Percentiles rank a stretch among this genome's conserved stretches.
phyloP scores from a whole-genome alignment of 164 flowering plant species.

The Macadamia tetraphylla region DNA sequence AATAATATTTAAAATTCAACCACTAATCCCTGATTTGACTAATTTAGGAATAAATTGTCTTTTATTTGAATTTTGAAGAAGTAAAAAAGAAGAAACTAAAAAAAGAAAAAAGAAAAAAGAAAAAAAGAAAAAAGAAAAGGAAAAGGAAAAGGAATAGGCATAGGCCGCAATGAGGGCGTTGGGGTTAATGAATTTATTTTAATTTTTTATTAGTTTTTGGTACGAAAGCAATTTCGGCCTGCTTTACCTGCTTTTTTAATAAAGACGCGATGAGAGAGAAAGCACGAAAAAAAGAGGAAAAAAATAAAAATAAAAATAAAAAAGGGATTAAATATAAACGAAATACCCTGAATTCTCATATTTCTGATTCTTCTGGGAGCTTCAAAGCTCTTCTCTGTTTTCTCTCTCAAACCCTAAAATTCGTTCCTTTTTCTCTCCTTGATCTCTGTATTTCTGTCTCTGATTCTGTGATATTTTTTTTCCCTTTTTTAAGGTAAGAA shows the following conservation, averaged over 20 bases:
- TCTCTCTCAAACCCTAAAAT: conserved; percentile 12
- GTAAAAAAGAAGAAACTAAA: neutral
- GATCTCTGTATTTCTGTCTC: conserved; percentile 7
- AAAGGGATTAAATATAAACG: conserved; percentile 8
- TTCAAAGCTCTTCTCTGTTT: conserved; percentile 3
- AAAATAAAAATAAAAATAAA: neutral
- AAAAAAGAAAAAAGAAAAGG: neutral
- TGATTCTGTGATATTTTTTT: conserved; percentile 6
- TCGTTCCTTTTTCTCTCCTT: neutral
- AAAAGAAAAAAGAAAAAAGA: neutral
- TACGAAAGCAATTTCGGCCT: conserved; percentile 31
- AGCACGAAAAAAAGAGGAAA: conserved; percentile 5
- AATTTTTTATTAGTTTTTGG: conserved; percentile 11
- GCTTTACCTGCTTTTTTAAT: conserved; percentile 30
- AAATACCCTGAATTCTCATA: conserved; percentile 11
- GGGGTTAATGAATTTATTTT: conserved; percentile 14
- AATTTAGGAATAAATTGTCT: too few relatives aligned
- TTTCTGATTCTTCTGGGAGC: neutral
- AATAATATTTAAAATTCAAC: too few relatives aligned
- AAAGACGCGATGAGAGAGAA: conserved; percentile 9
- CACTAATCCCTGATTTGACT: too few relatives aligned
- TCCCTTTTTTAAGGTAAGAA: conserved; percentile 18
- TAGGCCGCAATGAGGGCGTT: neutral
- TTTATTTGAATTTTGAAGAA: too few relatives aligned
- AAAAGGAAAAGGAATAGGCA: neutral